A percentile compares a stretch with the other conserved stretches of the same genome.
Conservation (phyloP, 495 filamentous ascomycete species). For the Oidiodendron maius region DNA sequence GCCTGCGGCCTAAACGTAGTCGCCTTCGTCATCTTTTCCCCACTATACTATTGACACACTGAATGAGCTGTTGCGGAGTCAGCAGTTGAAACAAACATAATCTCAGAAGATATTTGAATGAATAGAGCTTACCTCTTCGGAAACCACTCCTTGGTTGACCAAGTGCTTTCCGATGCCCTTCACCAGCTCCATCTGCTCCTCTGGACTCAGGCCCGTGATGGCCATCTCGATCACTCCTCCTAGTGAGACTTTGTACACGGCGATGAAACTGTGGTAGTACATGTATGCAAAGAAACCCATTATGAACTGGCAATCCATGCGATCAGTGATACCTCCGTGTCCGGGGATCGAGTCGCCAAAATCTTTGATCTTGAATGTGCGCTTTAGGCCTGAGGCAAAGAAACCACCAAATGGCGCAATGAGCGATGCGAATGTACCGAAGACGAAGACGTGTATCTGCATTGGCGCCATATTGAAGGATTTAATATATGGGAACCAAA, state of each 20-base stretch:
- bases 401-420: constrained; percentile 99
- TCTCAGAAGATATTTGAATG: too few species aligned
- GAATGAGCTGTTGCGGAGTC: constrained; percentile 16
- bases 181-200: constrained; percentile 87
- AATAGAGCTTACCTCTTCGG: constrained; percentile 21
- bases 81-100: too few species aligned
- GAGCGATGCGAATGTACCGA: constrained; percentile 91
- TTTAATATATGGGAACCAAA: constrained; percentile 54
- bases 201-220: constrained; percentile 73
- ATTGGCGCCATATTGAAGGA: constrained; percentile 72
- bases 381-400: constrained; percentile 96
- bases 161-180: constrained; percentile 79
- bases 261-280: constrained; percentile 98
- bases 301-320: constrained; percentile 99
- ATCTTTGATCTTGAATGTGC: constrained; percentile 99
- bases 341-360: constrained; percentile 98
- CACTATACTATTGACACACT: constrained; percentile 20
- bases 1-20: constrained; percentile 5
- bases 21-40: constrained; percentile 12
- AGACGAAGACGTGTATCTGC: constrained; percentile 88
- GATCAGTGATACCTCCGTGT: constrained; percentile 96
- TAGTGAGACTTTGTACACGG: constrained; percentile 71
- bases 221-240: constrained; percentile 83
- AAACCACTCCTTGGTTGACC: constrained; percentile 64
- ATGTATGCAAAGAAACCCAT: constrained; percentile 99